phyloP scores from a whole-genome alignment of 129 eudicot species.

The Ambrosia trifida region DNA sequence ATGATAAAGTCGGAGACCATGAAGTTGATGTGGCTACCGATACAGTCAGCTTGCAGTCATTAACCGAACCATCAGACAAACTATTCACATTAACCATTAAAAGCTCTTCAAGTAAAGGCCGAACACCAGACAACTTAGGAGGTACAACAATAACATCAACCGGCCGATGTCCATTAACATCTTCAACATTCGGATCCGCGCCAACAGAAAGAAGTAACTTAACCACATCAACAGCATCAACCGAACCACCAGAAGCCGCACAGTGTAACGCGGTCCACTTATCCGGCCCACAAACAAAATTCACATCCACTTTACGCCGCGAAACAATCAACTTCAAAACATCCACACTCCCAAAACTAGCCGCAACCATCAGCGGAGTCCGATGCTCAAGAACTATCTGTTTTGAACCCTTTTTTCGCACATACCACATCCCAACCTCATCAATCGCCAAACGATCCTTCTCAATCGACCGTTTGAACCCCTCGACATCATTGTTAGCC shows the following conservation, averaged over 20 bases:
- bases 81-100: constrained; percentile 44
- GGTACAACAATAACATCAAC: constrained; percentile 67
- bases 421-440: constrained; percentile 84
- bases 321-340: constrained; percentile 59
- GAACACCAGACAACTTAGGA: constrained; percentile 49
- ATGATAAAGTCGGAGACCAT: constrained; percentile 64
- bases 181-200: constrained; percentile 67
- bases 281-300: constrained; percentile 57
- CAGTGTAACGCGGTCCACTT: constrained; percentile 84
- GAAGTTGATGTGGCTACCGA: constrained; percentile 46
- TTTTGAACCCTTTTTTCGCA: constrained; percentile 60
- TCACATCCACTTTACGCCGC: constrained; percentile 58
- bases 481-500: constrained; percentile 71
- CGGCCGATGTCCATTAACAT: constrained; percentile 66
- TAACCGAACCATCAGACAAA: constrained; percentile 49
- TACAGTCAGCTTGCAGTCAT: constrained; percentile 45
- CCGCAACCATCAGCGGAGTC: constrained; percentile 91
- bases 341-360: constrained; percentile 71
- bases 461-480: constrained; percentile 55
- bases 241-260: constrained; percentile 81
- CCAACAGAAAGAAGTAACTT: constrained; percentile 66
- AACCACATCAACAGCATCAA: constrained; percentile 53
- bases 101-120: constrained; percentile 58
- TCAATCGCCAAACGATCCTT: constrained; percentile 47
- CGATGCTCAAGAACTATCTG: constrained; percentile 66